phyloP scores from a whole-genome alignment of 2,329 filamentous ascomycete genomes.

The Phyllosticta citrichinensis region DNA sequence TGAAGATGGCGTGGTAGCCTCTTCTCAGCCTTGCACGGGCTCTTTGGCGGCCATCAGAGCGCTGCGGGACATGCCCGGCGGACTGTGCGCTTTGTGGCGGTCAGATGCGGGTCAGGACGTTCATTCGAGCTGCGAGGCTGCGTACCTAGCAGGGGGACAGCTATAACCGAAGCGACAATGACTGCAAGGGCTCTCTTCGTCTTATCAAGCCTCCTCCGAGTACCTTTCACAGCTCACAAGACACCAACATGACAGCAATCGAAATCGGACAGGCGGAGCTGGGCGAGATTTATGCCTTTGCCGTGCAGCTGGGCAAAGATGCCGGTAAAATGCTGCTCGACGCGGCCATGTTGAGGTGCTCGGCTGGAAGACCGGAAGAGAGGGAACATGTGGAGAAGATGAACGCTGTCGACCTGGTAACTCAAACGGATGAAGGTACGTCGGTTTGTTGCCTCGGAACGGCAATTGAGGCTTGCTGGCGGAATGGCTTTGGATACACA shows the following conservation, averaged over 20 bases:
- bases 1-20: not conserved
- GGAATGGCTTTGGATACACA: not conserved
- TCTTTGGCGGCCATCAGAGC: not conserved
- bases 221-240: not conserved
- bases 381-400: slow-evolving; percentile 54
- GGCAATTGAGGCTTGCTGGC: not conserved
- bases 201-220: not conserved
- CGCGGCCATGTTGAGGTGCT: slow-evolving; percentile 48
- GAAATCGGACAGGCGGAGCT: not conserved
- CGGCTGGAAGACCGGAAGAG: slow-evolving; percentile 21
- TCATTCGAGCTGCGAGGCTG: not conserved
- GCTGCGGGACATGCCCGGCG: not conserved
- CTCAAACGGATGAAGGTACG: slow-evolving; percentile 61
- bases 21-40: not conserved
- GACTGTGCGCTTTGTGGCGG: not conserved
- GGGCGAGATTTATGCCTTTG: slow-evolving; percentile 53
- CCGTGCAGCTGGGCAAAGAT: slow-evolving; percentile 58
- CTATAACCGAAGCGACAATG: not conserved
- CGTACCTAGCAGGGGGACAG: not conserved
- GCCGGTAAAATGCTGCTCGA: slow-evolving; percentile 59
- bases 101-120: not conserved
- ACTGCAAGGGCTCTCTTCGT: not conserved
- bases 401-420: slow-evolving; percentile 67
- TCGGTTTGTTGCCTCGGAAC: not conserved
- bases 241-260: not conserved